Evolutionary conservation across 1,284 basidiomycete genomes (phyloP).

Genomic region (Inonotus obliquus): DNA sequence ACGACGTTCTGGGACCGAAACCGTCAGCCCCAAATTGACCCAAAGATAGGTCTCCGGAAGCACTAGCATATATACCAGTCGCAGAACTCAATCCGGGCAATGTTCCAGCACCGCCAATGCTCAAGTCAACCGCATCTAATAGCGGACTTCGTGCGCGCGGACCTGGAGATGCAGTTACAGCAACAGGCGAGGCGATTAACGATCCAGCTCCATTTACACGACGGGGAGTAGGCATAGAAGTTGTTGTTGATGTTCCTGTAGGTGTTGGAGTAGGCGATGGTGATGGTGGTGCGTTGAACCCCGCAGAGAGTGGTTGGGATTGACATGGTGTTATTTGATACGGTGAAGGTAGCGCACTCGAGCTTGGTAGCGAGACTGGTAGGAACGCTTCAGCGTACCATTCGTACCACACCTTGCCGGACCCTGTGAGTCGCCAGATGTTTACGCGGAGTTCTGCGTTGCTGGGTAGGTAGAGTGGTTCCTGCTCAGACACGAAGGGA

Average conservation of each 20-base stretch:
- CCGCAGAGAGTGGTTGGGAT: background rate
- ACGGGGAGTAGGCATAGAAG: slow-evolving; percentile 14
- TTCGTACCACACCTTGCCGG: slow-evolving; percentile 95
- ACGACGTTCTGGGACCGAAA: too few species aligned
- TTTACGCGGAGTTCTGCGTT: slow-evolving; percentile 90
- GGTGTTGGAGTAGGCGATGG: background rate
- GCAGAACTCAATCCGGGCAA: background rate
- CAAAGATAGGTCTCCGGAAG: background rate
- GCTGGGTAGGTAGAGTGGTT: slow-evolving; percentile 90
- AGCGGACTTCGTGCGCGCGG: slow-evolving; percentile 37
- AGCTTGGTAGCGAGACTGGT: slow-evolving; percentile 37
- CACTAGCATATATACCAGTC: too few species aligned
- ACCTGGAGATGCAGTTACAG: slow-evolving; percentile 46
- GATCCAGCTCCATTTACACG: slow-evolving; percentile 23
- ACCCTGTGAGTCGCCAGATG: slow-evolving; percentile 90
- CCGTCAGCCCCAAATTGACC: background rate
- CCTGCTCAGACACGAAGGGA: slow-evolving; percentile 40
- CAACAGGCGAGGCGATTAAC: slow-evolving; percentile 31
- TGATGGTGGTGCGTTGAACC: background rate
- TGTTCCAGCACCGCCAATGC: slow-evolving; percentile 24
- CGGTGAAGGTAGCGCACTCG: slow-evolving; percentile 21
- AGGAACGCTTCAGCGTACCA: slow-evolving; percentile 95
- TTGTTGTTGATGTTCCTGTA: background rate
- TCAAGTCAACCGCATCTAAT: slow-evolving; percentile 52
- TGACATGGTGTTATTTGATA: background rate